Conservation (phyloP, 768 basidiomycete species). For the Termitomyces sp. region DNA sequence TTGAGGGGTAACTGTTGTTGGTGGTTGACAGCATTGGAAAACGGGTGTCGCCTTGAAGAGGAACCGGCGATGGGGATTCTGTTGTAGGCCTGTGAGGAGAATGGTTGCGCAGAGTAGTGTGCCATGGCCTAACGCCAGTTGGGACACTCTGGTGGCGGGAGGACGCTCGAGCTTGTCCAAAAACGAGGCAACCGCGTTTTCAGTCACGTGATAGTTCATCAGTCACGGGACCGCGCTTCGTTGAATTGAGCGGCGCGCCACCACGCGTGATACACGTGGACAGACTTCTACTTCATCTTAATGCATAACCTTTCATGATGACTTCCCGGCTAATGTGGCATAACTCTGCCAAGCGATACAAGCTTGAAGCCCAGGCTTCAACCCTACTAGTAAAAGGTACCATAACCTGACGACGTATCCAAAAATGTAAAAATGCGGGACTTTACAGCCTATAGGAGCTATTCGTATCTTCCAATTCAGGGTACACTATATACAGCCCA, state of each 20-base stretch:
- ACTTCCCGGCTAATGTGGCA: too few species aligned
- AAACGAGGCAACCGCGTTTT: slow-evolving; percentile 23
- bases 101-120: slow-evolving; percentile 25
- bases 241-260: background rate
- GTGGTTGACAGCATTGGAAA: slow-evolving; percentile 30
- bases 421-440: background rate
- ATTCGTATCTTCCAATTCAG: too few species aligned
- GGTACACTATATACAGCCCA: background rate
- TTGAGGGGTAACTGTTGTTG: slow-evolving; percentile 17
- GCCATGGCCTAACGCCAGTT: slow-evolving; percentile 30
- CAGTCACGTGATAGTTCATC: slow-evolving; percentile 19
- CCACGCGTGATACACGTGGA: background rate
- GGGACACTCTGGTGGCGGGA: slow-evolving; percentile 1
- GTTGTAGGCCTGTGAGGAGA: slow-evolving; percentile 16
- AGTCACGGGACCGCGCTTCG: slow-evolving; percentile 18
- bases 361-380: too few species aligned
- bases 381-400: too few species aligned
- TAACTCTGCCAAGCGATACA: too few species aligned
- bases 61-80: slow-evolving; percentile 24
- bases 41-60: slow-evolving; percentile 24
- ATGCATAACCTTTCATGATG: background rate
- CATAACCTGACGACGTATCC: background rate
- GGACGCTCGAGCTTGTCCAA: too few species aligned
- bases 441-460: background rate
- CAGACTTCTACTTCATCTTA: background rate